phyloP scores from a whole-genome alignment of 2,329 filamentous ascomycete species.

The Endoconidiophora polonica region DNA sequence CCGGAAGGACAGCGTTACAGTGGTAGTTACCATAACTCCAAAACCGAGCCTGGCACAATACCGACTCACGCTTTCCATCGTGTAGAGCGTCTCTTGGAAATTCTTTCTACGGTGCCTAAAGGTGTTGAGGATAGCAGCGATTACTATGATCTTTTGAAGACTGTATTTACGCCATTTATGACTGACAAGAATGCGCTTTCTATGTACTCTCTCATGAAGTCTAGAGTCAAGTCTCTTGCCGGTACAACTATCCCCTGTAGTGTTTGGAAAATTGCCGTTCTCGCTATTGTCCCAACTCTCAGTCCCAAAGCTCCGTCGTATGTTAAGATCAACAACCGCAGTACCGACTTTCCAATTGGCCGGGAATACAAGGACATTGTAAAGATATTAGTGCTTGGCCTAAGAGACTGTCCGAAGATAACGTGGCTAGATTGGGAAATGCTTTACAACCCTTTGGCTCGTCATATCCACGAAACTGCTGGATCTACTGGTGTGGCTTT shows the following conservation, averaged over 20 bases:
- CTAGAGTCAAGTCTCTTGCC: neutral
- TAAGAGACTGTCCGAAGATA: slow-evolving; percentile 32
- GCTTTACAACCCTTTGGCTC: slow-evolving; percentile 40
- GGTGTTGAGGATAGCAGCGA: slow-evolving; percentile 31
- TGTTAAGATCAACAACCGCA: neutral
- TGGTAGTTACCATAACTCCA: neutral
- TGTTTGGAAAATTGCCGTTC: slow-evolving; percentile 6
- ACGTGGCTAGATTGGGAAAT: slow-evolving; percentile 31
- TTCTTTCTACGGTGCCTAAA: slow-evolving; percentile 36
- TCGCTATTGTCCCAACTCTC: slow-evolving; percentile 2
- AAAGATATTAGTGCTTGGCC: slow-evolving; percentile 48
- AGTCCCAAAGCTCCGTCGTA: neutral
- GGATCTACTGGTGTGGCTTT: slow-evolving; percentile 52
- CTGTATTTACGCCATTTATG: slow-evolving; percentile 43
- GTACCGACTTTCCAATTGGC: slow-evolving; percentile 25
- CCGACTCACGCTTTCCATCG: neutral
- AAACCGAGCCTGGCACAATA: no score
- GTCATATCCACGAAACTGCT: slow-evolving; percentile 41
- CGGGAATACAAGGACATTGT: slow-evolving; percentile 55
- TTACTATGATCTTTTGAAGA: slow-evolving; percentile 29
- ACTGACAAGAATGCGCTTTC: slow-evolving; percentile 24
- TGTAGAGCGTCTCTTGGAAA: slow-evolving; percentile 42
- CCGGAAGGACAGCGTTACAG: slow-evolving; percentile 26
- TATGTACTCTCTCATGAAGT: slow-evolving; percentile 1
- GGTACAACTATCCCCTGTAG: neutral